Conservation (phyloP, 2,329 filamentous ascomycete genomes). For the Drechslerella dactyloides region DNA sequence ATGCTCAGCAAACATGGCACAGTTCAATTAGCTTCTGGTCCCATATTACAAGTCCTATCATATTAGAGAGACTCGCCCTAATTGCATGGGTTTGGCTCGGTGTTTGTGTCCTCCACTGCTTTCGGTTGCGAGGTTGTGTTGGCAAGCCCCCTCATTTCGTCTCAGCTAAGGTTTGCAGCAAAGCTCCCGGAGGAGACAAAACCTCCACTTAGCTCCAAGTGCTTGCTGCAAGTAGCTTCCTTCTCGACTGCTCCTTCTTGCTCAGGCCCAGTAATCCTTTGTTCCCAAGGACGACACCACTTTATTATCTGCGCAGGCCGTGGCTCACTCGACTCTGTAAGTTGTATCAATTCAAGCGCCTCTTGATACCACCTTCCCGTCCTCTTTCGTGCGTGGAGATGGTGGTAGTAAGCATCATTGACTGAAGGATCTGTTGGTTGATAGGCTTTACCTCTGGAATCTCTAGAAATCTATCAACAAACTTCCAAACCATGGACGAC, state of each 20-base stretch:
- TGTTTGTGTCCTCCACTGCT: background rate
- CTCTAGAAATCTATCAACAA: background rate
- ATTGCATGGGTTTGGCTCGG: no score
- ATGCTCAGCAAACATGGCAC: no score
- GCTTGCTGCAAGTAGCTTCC: conserved; percentile 3
- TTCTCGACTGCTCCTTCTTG: background rate
- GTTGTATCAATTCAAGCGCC: no score
- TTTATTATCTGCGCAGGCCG: background rate
- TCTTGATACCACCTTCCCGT: no score
- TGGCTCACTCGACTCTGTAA: no score
- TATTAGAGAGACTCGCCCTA: no score
- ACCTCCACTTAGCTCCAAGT: background rate
- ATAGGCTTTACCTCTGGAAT: background rate
- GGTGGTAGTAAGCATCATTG: no score
- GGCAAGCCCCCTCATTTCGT: conserved; percentile 8
- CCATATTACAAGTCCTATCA: no score
- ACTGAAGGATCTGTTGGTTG: background rate
- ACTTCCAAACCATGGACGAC: conserved; percentile 20
- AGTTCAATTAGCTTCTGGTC: no score
- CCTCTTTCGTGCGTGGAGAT: no score
- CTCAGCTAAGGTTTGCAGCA: conserved; percentile 6
- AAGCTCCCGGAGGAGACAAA: conserved; percentile 7
- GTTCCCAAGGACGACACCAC: background rate
- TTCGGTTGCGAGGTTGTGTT: conserved; percentile 1
- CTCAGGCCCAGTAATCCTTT: background rate